A percentile compares a stretch with the other conserved stretches of the same genome.
Conservation (phyloP, 352 stramenopile genomes). For the Blastocystis sp. region DNA sequence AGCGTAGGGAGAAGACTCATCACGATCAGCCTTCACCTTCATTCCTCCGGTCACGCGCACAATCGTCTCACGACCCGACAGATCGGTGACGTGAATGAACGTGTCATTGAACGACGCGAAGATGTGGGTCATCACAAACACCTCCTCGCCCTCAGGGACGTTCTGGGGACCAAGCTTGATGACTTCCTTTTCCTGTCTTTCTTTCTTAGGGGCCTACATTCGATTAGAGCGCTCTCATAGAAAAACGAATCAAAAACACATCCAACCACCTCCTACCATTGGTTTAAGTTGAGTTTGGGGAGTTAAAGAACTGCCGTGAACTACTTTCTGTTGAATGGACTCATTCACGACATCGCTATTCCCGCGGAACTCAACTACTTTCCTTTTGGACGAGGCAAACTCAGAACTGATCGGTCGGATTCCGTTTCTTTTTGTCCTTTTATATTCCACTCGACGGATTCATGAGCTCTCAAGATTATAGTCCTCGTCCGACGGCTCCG, state of each 20-base stretch:
- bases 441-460: not conserved
- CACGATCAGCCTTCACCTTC: constrained; percentile 99
- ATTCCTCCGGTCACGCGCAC: constrained; percentile 97
- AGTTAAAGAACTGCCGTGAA: constrained; percentile 53
- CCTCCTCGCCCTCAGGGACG: constrained; percentile 88
- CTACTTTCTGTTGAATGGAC: constrained; percentile 27
- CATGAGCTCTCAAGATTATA: constrained; percentile 23
- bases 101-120: constrained; percentile 99
- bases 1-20: constrained; percentile 97
- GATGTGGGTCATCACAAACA: constrained; percentile 98
- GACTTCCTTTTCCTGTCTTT: constrained; percentile 76
- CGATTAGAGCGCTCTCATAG: not conserved
- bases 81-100: constrained; percentile 99
- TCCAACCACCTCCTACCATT: not conserved
- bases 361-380: not conserved
- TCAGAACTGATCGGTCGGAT: not conserved
- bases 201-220: constrained; percentile 57
- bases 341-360: not conserved
- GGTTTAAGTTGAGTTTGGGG: constrained; percentile 53
- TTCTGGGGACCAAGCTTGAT: constrained; percentile 77
- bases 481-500: constrained; percentile 13
- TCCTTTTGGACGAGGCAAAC: not conserved
- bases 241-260: not conserved
- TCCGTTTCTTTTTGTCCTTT: constrained; percentile 5
- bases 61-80: constrained; percentile 96